Evolutionary conservation across 768 basidiomycete genomes (phyloP).

Genomic region (Xerocomus spinulosus): DNA sequence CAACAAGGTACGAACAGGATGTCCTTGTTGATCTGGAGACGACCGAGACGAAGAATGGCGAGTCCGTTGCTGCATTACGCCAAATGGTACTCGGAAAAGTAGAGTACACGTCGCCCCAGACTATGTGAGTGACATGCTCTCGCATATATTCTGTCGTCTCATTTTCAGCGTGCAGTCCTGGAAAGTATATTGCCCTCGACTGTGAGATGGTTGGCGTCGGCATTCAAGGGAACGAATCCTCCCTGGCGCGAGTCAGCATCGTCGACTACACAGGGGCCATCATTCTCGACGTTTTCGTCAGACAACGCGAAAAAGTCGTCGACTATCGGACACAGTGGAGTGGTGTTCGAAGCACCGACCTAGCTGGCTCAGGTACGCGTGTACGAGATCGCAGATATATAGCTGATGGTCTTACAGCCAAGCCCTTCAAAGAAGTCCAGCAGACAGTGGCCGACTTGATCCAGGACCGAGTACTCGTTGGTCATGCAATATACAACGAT

Average conservation of each 20-base stretch:
- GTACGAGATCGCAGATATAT: too few relatives aligned
- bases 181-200: constrained; percentile 80
- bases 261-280: constrained; percentile 86
- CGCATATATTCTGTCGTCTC: background rate
- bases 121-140: constrained; percentile 38
- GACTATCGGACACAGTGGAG: constrained; percentile 92
- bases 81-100: constrained; percentile 51
- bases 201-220: constrained; percentile 99
- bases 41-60: constrained; percentile 40
- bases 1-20: too few relatives aligned
- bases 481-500: constrained; percentile 91
- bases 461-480: constrained; percentile 75
- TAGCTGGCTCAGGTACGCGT: constrained; percentile 52
- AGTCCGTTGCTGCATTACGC: constrained; percentile 43
- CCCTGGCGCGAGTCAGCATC: constrained; percentile 82
- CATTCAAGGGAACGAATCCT: constrained; percentile 72
- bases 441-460: constrained; percentile 70
- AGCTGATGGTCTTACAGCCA: constrained; percentile 46
- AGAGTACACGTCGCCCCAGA: constrained; percentile 37
- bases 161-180: constrained; percentile 40
- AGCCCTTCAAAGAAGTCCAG: constrained; percentile 75
- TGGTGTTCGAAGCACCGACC: constrained; percentile 73
- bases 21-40: constrained; percentile 21
- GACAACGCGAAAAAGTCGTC: constrained; percentile 80
- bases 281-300: constrained; percentile 80